These are phyloP conservation scores for Paxillus involutus DNA, from an alignment of 768 basidiomycete species.

Conservation along the genomic window DNA sequence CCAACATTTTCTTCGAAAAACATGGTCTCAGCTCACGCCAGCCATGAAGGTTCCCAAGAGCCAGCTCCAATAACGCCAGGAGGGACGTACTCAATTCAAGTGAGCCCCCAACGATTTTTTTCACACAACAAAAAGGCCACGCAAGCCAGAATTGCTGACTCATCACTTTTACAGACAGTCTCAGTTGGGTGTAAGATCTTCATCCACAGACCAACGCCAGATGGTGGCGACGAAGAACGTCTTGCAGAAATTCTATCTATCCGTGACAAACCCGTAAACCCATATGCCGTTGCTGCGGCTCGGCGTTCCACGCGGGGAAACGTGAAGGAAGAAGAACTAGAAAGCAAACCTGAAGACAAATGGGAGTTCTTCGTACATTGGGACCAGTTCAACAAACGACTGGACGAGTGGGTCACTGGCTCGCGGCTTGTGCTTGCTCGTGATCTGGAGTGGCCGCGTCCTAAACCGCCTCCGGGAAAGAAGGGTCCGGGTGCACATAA, in stretches of 20 bases:
- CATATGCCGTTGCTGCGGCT: constrained; percentile 40
- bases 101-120: constrained; percentile 35
- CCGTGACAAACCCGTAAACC: constrained; percentile 76
- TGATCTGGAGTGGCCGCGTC: constrained; percentile 96
- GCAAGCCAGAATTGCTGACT: constrained; percentile 29
- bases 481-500: constrained; percentile 51
- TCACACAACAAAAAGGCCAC: constrained; percentile 21
- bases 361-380: constrained; percentile 98
- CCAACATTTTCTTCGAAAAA: not conserved
- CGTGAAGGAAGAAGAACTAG: constrained; percentile 47
- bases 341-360: constrained; percentile 67
- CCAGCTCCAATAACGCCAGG: constrained; percentile 72
- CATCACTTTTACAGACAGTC: constrained; percentile 60
- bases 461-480: constrained; percentile 64
- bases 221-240: constrained; percentile 82
- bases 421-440: constrained; percentile 79
- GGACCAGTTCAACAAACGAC: constrained; percentile 98
- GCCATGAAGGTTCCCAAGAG: constrained; percentile 35
- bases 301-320: constrained; percentile 42
- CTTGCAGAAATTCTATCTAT: constrained; percentile 96
- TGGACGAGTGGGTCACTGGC: constrained; percentile 96
- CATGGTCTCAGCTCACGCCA: constrained; percentile 32
- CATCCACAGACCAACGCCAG: constrained; percentile 75
- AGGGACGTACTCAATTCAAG: constrained; percentile 76
- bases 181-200: constrained; percentile 95